These are phyloP conservation scores for Boehmeria nivea DNA, from an alignment of 306 rosid genomes.

Conservation along the genomic window DNA sequence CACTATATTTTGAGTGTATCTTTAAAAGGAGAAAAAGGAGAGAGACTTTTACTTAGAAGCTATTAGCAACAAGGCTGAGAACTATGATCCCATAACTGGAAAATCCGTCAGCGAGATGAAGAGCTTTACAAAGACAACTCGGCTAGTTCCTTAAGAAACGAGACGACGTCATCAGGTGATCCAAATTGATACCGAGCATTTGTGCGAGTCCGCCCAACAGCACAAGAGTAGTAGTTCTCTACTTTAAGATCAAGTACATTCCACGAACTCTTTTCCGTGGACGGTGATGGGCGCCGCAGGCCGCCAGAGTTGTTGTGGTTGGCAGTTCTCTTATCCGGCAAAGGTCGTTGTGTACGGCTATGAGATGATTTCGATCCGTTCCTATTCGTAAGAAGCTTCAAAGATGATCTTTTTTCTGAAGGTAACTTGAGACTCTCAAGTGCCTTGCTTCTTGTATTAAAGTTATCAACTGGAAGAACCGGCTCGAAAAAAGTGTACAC, in stretches of 20 bases:
- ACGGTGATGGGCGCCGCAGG: slow-evolving; percentile 33
- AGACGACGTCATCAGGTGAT: slow-evolving; percentile 65
- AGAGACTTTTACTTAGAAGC: neutral
- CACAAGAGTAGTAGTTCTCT: slow-evolving; percentile 90
- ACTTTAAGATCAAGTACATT: slow-evolving; percentile 86
- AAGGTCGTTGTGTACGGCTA: slow-evolving; percentile 32
- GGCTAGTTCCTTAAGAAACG: slow-evolving; percentile 57
- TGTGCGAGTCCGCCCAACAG: slow-evolving; percentile 72
- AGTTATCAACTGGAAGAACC: slow-evolving; percentile 49
- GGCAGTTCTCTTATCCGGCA: slow-evolving; percentile 45
- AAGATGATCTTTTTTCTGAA: slow-evolving; percentile 47
- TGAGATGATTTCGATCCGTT: slow-evolving; percentile 50
- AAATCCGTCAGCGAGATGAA: neutral
- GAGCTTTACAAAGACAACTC: slow-evolving; percentile 23
- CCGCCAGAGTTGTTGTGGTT: slow-evolving; percentile 37
- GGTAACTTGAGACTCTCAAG: slow-evolving; percentile 45
- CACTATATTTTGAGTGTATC: too few species aligned
- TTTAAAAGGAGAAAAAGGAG: neutral
- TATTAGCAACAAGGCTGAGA: neutral
- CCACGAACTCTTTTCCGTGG: slow-evolving; percentile 77
- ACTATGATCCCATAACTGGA: too few species aligned
- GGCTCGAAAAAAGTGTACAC: slow-evolving; percentile 91
- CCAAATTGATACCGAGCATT: slow-evolving; percentile 68
- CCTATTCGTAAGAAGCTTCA: slow-evolving; percentile 42
- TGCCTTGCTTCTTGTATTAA: slow-evolving; percentile 44